Percentiles rank a stretch among this genome's conserved stretches.
These are phyloP conservation scores for Fusarium udum DNA, from an alignment of 2,329 filamentous ascomycete species.

Conservation along the genomic window DNA sequence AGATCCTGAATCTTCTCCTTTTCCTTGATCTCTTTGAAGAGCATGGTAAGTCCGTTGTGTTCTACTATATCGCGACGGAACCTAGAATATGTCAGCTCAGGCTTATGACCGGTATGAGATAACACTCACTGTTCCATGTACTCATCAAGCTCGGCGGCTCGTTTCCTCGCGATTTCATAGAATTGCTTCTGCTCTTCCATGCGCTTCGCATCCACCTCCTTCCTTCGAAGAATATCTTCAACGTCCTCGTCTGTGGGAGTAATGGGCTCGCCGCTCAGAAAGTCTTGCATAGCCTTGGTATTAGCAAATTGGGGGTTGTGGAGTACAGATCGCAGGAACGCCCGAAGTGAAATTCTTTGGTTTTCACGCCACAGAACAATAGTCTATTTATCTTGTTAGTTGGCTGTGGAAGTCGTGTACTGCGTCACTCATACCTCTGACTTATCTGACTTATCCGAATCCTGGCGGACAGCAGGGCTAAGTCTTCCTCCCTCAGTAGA, in stretches of 20 bases:
- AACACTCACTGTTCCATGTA: constrained; percentile 89
- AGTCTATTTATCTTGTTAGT: constrained; percentile 52
- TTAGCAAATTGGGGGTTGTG: constrained; percentile 85
- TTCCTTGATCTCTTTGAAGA: constrained; percentile 92
- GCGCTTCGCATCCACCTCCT: constrained; percentile 84
- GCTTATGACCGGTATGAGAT: background rate
- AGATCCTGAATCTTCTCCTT: constrained; percentile 89
- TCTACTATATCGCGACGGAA: constrained; percentile 75
- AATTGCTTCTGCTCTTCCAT: constrained; percentile 93
- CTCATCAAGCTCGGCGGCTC: constrained; percentile 91
- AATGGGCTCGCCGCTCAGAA: constrained; percentile 78
- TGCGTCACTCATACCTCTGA: constrained; percentile 38
- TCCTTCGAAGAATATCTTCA: constrained; percentile 81
- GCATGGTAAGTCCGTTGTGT: constrained; percentile 84
- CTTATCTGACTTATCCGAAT: constrained; percentile 36
- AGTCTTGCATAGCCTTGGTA: constrained; percentile 85
- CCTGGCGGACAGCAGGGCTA: constrained; percentile 39
- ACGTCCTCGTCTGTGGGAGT: constrained; percentile 82
- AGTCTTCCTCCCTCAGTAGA: constrained; percentile 47
- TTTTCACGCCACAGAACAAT: constrained; percentile 82
- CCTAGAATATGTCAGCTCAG: constrained; percentile 48
- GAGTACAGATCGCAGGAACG: constrained; percentile 86
- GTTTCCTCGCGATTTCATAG: constrained; percentile 91
- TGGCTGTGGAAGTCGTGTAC: too few relatives aligned
- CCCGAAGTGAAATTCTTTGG: constrained; percentile 89